phyloP scores from a whole-genome alignment of 352 stramenopile genomes.

The Phytophthora sansomeana region DNA sequence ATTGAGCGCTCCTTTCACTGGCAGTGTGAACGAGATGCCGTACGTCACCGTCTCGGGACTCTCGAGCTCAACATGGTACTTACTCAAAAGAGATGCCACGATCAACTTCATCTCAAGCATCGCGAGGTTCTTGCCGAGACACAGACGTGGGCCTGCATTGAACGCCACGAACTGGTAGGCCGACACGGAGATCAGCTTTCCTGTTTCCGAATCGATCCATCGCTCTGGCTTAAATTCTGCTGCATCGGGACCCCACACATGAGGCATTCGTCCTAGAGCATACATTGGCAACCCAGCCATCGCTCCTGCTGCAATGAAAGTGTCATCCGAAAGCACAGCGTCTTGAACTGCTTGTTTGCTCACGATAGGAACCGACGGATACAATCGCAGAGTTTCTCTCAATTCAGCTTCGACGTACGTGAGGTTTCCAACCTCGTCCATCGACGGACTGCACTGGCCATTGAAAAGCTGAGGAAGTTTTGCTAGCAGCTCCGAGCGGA shows the following conservation, averaged over 20 bases:
- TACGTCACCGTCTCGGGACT: slow-evolving; percentile 53
- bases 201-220: slow-evolving; percentile 57
- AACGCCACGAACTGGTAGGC: slow-evolving; percentile 79
- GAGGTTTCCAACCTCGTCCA: slow-evolving; percentile 56
- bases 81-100: slow-evolving; percentile 57
- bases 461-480: slow-evolving; percentile 37
- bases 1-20: slow-evolving; percentile 45
- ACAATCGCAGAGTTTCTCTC: slow-evolving; percentile 71
- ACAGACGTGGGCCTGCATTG: slow-evolving; percentile 71
- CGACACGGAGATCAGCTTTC: slow-evolving; percentile 45
- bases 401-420: slow-evolving; percentile 58
- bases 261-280: slow-evolving; percentile 55
- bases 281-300: slow-evolving; percentile 57
- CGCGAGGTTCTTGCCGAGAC: slow-evolving; percentile 77
- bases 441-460: slow-evolving; percentile 32
- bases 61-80: slow-evolving; percentile 61
- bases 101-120: slow-evolving; percentile 89
- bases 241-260: slow-evolving; percentile 73
- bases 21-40: slow-evolving; percentile 62
- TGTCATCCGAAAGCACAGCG: slow-evolving; percentile 58
- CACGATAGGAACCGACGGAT: slow-evolving; percentile 68
- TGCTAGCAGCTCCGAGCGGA: slow-evolving; percentile 50
- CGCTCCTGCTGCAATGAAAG: slow-evolving; percentile 48
- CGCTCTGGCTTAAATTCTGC: slow-evolving; percentile 70
- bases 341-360: slow-evolving; percentile 33